Evolutionary conservation across 2,329 filamentous ascomycete genomes (phyloP).

Genomic region (Monosporascus sp.): DNA sequence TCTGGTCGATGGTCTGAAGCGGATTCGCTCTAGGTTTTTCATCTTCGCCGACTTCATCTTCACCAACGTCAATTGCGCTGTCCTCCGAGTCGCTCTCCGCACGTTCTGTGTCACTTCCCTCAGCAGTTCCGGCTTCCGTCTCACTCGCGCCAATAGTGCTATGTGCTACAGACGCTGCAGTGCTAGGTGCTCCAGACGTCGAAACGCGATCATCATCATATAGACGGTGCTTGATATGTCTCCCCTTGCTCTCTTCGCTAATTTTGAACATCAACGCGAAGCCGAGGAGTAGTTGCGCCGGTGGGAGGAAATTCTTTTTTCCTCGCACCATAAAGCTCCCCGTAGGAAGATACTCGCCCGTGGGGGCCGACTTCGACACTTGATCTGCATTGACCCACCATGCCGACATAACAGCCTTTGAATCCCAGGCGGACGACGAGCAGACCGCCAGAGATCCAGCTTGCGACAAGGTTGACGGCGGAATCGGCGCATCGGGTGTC

Average conservation of each 20-base stretch:
- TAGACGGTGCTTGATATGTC: constrained; percentile 69
- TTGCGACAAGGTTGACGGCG: constrained; percentile 85
- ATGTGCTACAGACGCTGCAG: constrained; percentile 6
- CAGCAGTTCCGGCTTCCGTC: constrained; percentile 2
- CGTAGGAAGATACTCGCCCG: constrained; percentile 72
- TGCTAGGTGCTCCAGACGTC: not conserved
- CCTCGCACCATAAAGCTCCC: constrained; percentile 80
- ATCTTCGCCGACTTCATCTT: constrained; percentile 24
- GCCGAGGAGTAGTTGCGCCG: constrained; percentile 80
- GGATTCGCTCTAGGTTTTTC: constrained; percentile 27
- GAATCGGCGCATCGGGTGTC: constrained; percentile 78
- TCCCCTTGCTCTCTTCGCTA: constrained; percentile 78
- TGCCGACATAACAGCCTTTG: constrained; percentile 89
- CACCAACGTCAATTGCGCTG: constrained; percentile 25
- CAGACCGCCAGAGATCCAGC: constrained; percentile 82
- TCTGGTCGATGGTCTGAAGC: constrained; percentile 24
- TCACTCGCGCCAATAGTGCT: constrained; percentile 2
- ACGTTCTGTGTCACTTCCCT: constrained; percentile 21
- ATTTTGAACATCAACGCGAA: constrained; percentile 85
- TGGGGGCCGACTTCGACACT: constrained; percentile 77
- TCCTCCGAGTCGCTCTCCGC: constrained; percentile 27
- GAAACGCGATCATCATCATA: constrained; percentile 19
- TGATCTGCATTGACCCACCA: constrained; percentile 94
- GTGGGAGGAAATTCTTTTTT: constrained; percentile 86
- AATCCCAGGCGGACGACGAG: constrained; percentile 89